Evolutionary conservation across 805 yeast species (phyloP), one percentile per base, ranked within the genome.

Genomic region (Kodamaea kakaduensis): DNA sequence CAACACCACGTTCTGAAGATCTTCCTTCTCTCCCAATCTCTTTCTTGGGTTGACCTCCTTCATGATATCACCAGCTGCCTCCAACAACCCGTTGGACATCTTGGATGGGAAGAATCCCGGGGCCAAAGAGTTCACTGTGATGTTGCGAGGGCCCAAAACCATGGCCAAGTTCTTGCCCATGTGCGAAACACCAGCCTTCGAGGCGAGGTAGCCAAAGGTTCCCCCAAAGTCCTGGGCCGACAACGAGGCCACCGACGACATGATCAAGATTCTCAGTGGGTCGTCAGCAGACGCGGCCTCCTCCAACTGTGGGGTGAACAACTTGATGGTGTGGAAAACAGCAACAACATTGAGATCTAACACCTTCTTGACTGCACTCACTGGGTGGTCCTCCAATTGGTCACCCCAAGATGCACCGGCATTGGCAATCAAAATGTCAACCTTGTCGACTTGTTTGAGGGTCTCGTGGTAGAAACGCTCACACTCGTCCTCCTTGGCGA

Each of bases 401-500:
- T 77, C 80, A 13, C 88, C 89, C 89, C 89, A 82, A 9, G 81
- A 60, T 6, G 88, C 87, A 19, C 90, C 90, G 5, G 90, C 89
- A 49, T 82, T 83, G 32, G 88, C 85, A 47, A 80, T 67, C 43
- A 82, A 65, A 41, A 82, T 78, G 54, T 82, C 77, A 23, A 81
- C 67, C 47, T 68, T 64, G 12, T 56, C 54, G 17, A 73, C 71
- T 14, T 50, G 52, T 38, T 58, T 53, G 10, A 54, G 41, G 10
- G 73, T 71, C 24, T 64, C 67, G 5, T 64, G 55, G 31, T 48
- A 57, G 42, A 82, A 70, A 14, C 56, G 44, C 36, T 62, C 57
- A 32, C 70, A 68, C 7, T 81, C 83, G 9, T 53, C 61, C 24
- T 67, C 71, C 24, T 56, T 61, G 12, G 80, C 68, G 36, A 78